Base-by-base conservation (phyloP, 805 yeast genomes). In the Maudiozyma bulderi region DNA sequence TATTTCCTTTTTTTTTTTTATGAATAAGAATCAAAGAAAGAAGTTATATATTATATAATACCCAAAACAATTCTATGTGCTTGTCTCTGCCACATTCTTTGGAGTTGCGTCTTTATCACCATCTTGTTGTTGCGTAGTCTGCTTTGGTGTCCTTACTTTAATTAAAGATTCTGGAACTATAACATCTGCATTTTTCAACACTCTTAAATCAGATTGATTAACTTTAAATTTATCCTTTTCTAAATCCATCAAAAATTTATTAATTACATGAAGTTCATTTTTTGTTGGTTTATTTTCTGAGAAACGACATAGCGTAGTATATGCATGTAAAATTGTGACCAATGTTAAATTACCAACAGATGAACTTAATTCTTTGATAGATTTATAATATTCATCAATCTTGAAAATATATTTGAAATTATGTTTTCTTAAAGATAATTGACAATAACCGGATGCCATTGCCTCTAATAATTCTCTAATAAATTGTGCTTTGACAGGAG, bases 391-490 rank as follows among this genome's bases (percentile, higher is more conserved):
- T 8, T 56, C 46, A 28, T 52, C 43, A 5, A 58, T 52, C 39
- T 57, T 58, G 20, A 42, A 43, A 10, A 59, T 31, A 28, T 46
- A 52, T 13, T 53, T 49, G 6, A 57, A 31, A 34, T 54, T 54
- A 11, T 44, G 52, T 5, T 50, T 47, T 20, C 43, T 47, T 14
- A 55, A 45, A 11, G 57, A 50, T 37, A 51, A 47, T 29, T 57
- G 56, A 41, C 55, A 52, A 40, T 54, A 56, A 2, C 65, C 64
- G 15, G 44, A 42, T 9, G 59, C 45, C 45, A 47, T 29, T 11
- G 49, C 10, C n/a, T 47, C 45, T 11, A 49, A 30, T 20, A 49
- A 38, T 30, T 46, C 48, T 37, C 39, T 45, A 2, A 49, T 6
- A 29, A 49, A 47, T n/a, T 43, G 43, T 3, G 37, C 33, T 28